Conservation (phyloP, 2,329 filamentous ascomycete genomes). For the Acrocalymma vagum region DNA sequence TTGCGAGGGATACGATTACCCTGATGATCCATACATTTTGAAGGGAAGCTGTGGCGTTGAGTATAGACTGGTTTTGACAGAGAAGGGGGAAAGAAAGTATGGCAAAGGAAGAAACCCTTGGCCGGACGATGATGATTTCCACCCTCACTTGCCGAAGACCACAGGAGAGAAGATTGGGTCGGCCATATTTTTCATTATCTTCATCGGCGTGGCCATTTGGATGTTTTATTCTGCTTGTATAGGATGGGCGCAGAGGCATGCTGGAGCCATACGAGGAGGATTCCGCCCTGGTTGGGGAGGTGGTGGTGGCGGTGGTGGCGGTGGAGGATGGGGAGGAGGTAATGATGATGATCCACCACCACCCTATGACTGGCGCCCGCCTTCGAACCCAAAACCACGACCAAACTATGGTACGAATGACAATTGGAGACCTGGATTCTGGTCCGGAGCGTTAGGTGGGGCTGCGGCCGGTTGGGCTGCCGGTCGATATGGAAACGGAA, state of each 20-base stretch:
- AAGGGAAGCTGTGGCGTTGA: conserved; percentile 93
- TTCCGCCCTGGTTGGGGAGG: conserved; percentile 46
- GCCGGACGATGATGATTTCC: conserved; percentile 46
- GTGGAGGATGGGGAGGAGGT: conserved; percentile 41
- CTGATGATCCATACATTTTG: conserved; percentile 85
- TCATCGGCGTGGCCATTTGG: conserved; percentile 67
- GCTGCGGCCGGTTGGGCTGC: conserved; percentile 74
- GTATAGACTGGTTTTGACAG: conserved; percentile 82
- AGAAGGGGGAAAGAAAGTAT: conserved; percentile 75
- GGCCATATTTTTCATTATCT: conserved; percentile 68
- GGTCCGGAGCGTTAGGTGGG: conserved; percentile 73
- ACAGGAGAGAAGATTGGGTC: conserved; percentile 39
- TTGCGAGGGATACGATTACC: conserved; percentile 84
- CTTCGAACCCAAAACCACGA: conserved; percentile 30
- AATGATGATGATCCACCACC: conserved; percentile 59
- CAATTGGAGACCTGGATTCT: conserved; percentile 77
- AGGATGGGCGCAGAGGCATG: conserved; percentile 34
- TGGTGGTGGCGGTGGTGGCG: conserved; percentile 53
- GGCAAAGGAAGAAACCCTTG: conserved; percentile 60
- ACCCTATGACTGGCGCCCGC: conserved; percentile 52
- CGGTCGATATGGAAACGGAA: conserved; percentile 53
- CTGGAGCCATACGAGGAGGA: conserved; percentile 27
- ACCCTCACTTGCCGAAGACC: conserved; percentile 48
- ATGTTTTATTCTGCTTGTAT: conserved; percentile 67
- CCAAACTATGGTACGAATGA: conserved; percentile 38